Conservation (phyloP, 176 grass and related monocot genomes). For the Otatea glauca region DNA sequence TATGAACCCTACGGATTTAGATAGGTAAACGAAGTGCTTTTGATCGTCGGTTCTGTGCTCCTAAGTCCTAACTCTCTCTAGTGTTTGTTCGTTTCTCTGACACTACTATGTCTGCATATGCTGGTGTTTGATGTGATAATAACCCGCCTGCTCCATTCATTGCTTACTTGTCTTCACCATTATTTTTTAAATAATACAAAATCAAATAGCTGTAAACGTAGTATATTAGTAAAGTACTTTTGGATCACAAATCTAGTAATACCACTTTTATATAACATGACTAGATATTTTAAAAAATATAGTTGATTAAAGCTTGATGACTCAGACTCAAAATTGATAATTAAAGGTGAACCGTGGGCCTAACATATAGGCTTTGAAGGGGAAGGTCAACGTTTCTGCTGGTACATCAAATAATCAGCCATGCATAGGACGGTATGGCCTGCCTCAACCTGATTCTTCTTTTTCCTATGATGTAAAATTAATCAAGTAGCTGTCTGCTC, state of each 20-base stretch:
- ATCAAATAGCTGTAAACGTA: too few species aligned
- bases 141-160: constrained; percentile 9
- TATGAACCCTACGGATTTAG: background rate
- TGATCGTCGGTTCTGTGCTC: background rate
- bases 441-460: background rate
- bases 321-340: too few species aligned
- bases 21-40: background rate
- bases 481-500: background rate
- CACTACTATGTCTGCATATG: background rate
- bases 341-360: too few species aligned
- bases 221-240: too few species aligned
- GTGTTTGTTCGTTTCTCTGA: constrained; percentile 29
- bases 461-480: constrained; percentile 22
- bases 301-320: too few species aligned
- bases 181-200: too few species aligned
- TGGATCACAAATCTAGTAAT: too few species aligned
- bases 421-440: constrained; percentile 13
- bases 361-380: constrained; percentile 19
- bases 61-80: background rate
- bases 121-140: constrained; percentile 37
- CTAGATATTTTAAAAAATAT: too few species aligned
- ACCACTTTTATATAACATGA: too few species aligned
- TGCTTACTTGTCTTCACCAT: too few species aligned
- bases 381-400: constrained; percentile 58
- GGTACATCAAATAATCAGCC: constrained; percentile 21